A percentile compares a stretch with the other conserved stretches of the same genome.
phyloP scores from a whole-genome alignment of 108 stramenopile genomes.

The Poteriospumella lacustris region DNA sequence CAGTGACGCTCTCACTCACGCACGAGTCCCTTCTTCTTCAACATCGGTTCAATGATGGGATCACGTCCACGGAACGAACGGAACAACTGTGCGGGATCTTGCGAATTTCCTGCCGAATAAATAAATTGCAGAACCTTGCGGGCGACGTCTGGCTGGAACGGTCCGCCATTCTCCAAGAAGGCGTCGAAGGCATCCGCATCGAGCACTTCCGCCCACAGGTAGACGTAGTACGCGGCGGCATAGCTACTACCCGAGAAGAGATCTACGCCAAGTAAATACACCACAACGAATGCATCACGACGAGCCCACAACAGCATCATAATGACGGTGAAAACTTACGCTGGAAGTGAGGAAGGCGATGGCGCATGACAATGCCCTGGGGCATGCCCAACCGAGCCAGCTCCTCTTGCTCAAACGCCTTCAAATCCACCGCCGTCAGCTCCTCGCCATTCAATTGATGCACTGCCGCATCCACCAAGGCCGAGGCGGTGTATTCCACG shows the following conservation, averaged over 20 bases:
- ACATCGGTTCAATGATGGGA: conserved; percentile 1
- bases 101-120: background rate
- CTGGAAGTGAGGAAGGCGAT: conserved; percentile 4
- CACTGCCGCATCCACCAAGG: background rate
- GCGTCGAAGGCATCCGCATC: conserved; percentile 13
- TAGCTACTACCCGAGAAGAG: background rate
- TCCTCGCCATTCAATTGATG: background rate
- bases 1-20: no score
- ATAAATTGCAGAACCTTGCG: background rate
- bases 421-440: background rate
- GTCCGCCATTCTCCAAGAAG: background rate
- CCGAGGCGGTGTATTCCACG: conserved; percentile 3
- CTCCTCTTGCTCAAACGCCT: background rate
- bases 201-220: conserved; percentile 1
- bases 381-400: conserved; percentile 6
- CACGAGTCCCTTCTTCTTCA: background rate
- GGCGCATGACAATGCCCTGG: background rate
- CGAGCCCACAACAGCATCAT: background rate
- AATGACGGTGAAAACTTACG: background rate
- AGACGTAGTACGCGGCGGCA: conserved; percentile 13
- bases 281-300: background rate
- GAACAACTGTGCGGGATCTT: background rate
- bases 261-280: background rate
- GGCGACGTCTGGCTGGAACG: background rate
- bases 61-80: conserved; percentile 18